Base-by-base conservation (phyloP, 768 basidiomycete genomes). In the Clitopilus passeckerianus region DNA sequence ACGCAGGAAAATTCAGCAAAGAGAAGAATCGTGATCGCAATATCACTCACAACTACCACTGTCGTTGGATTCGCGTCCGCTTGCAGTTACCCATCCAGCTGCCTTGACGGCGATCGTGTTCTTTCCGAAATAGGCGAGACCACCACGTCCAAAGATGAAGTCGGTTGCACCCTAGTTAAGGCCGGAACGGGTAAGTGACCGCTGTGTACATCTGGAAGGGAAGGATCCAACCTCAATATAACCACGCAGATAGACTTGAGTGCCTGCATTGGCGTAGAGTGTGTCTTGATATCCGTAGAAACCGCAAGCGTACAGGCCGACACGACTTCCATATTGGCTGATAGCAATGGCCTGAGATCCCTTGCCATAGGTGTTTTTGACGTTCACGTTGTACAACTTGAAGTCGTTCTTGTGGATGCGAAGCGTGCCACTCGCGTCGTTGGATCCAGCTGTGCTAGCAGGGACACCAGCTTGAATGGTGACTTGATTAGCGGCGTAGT, bases 261-360 rank as follows among this genome's bases (percentile, higher is more conserved):
- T 77, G 8, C 82, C 82, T 52, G 71, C 60, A 56, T 80, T 77
- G 8, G 78, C 75, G 34, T 72, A 73, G 16, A 82, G 62, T 0
- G 80, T 82, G 53, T 82, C 82, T 64, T 83, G 78, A 59, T 76
- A 77, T 15, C 80, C 80, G 59, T 71, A 75, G 61, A 81, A 77
- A 14, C 73, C 74, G 60, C 79, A 81, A 0, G 72, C 79, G 57
- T 81, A 80, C 15, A 80, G 63, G 0, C 80, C 79, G 2, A 75
- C 75, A 12, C 73, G 71, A 43, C 67, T 77, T 12, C 81, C 81
- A 53, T 81, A 81, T 56, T 81, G 77, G 65, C 79, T 80, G 59
- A 82, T 65, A 1, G 80, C 81, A 44, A 81, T 77, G 0, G 81
- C 82, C 62, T 82, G 81, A 3, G 71, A 68, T 0, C 78, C 80